Percentiles rank a stretch among this genome's conserved stretches.
phyloP scores from a whole-genome alignment of 352 stramenopile genomes.

The Phytophthora podocarpi region DNA sequence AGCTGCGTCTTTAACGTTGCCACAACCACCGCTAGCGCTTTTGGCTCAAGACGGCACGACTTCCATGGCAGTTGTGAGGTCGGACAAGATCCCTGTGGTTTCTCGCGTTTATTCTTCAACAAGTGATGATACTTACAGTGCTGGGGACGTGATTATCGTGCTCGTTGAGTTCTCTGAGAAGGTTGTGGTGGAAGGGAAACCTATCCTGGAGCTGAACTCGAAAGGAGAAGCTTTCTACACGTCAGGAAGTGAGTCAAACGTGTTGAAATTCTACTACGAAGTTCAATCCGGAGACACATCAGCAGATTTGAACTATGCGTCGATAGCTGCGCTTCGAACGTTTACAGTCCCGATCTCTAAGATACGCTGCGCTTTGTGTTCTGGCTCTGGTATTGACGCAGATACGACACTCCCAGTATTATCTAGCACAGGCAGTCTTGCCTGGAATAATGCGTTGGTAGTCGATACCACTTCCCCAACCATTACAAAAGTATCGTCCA shows the following conservation, averaged over 20 bases:
- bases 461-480: constrained; percentile 47
- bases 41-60: constrained; percentile 6
- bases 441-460: constrained; percentile 30
- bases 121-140: constrained; percentile 56
- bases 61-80: constrained; percentile 41
- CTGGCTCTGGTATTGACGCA: constrained; percentile 33
- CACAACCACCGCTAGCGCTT: constrained; percentile 18
- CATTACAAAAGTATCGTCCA: constrained; percentile 55
- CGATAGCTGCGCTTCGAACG: constrained; percentile 41
- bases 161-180: constrained; percentile 52
- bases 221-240: constrained; percentile 57
- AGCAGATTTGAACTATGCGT: constrained; percentile 59
- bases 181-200: constrained; percentile 56
- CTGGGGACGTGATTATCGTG: constrained; percentile 66
- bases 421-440: constrained; percentile 36
- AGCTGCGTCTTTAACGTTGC: constrained; percentile 34
- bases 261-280: constrained; percentile 73
- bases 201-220: constrained; percentile 73
- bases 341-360: constrained; percentile 26
- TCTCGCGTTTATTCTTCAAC: constrained; percentile 48
- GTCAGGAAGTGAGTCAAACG: constrained; percentile 47
- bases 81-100: constrained; percentile 41
- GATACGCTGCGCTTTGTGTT: constrained; percentile 32
- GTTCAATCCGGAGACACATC: constrained; percentile 50
- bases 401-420: constrained; percentile 46